phyloP scores from a whole-genome alignment of 2,329 filamentous ascomycete species.

The Beauveria brongniartii region DNA sequence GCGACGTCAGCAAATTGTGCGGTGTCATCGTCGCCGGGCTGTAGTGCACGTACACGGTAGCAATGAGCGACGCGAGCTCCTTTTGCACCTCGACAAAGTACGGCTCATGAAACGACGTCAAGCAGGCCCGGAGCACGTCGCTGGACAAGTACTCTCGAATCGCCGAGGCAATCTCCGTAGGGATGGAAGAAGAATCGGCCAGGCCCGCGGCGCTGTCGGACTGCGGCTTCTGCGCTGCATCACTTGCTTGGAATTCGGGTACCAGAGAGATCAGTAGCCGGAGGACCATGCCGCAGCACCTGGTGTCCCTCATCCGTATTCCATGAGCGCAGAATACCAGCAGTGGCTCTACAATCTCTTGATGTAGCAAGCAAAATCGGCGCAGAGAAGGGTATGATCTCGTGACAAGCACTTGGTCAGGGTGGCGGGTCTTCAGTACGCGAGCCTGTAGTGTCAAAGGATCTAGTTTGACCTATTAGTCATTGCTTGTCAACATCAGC shows the following conservation, averaged over 20 bases:
- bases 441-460: slow-evolving; percentile 22
- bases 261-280: slow-evolving; percentile 81
- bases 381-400: slow-evolving; percentile 54
- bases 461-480: slow-evolving; percentile 19
- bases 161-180: slow-evolving; percentile 47
- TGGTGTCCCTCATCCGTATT: slow-evolving; percentile 80
- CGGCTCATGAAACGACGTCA: slow-evolving; percentile 84
- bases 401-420: slow-evolving; percentile 19
- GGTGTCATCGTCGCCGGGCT: slow-evolving; percentile 62
- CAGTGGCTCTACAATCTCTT: slow-evolving; percentile 74
- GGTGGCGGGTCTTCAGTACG: slow-evolving; percentile 11
- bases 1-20: slow-evolving; percentile 62
- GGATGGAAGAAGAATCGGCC: slow-evolving; percentile 35
- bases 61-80: slow-evolving; percentile 81
- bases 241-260: slow-evolving; percentile 56
- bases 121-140: slow-evolving; percentile 82
- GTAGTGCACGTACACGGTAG: slow-evolving; percentile 74
- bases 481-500: not conserved
- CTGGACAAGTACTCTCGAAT: slow-evolving; percentile 86
- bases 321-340: slow-evolving; percentile 88
- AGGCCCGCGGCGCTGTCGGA: slow-evolving; percentile 12
- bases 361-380: slow-evolving; percentile 73
- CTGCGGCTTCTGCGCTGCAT: slow-evolving; percentile 19
- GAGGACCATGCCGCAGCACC: slow-evolving; percentile 79
- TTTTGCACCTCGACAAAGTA: slow-evolving; percentile 97